phyloP scores from a whole-genome alignment of 2,329 filamentous ascomycete genomes.

The Cordyceps fumosorosea region DNA sequence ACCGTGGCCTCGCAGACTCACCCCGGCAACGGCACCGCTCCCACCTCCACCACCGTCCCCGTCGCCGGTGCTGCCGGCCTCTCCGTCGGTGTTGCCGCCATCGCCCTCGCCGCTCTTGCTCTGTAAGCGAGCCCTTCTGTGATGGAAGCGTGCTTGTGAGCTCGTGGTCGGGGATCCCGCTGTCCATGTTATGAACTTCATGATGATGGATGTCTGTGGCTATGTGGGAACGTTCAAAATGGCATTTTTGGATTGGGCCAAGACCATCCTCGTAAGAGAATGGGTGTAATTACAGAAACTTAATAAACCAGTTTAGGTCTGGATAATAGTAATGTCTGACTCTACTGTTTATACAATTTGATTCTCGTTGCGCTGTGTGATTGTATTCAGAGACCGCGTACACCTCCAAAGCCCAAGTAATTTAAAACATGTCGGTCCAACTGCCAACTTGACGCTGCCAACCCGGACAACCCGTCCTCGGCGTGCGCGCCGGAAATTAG shows the following conservation, averaged over 20 bases:
- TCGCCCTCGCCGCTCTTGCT: constrained; percentile 28
- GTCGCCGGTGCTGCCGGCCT: constrained; percentile 24
- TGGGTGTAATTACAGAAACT: constrained; percentile 16
- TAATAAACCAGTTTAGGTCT: constrained; percentile 17
- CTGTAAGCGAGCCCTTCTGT: constrained; percentile 25
- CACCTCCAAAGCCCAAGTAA: too few species aligned
- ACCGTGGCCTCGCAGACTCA: neutral
- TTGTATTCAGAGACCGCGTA: too few species aligned
- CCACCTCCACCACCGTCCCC: constrained; percentile 7
- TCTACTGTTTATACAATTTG: neutral
- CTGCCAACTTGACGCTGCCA: too few species aligned
- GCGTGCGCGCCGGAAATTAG: too few species aligned
- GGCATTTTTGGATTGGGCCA: constrained; percentile 12
- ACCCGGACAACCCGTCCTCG: too few species aligned
- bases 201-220: neutral
- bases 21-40: constrained; percentile 7
- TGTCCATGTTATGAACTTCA: neutral
- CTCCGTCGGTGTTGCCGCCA: constrained; percentile 26
- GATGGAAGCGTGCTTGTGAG: neutral
- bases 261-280: neutral
- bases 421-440: too few species aligned
- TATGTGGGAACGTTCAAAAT: neutral
- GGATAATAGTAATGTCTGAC: constrained; percentile 18
- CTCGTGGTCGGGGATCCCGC: neutral
- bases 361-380: neutral